Evolutionary conservation across 148 eudicot genomes (phyloP).

Genomic region (Tetragonia tetragonoides): DNA sequence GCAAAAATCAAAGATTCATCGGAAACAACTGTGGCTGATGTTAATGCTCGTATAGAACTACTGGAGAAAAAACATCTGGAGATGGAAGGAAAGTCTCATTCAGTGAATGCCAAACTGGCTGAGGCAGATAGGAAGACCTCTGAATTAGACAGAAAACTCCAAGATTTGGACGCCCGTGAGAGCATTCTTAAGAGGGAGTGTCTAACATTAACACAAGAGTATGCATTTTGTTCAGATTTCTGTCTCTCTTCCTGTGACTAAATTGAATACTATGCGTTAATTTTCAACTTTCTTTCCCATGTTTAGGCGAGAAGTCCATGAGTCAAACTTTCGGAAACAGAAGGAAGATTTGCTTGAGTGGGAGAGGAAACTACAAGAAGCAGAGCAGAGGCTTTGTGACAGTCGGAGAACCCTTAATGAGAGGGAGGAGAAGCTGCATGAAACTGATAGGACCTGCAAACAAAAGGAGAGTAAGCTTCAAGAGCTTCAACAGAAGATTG

Average conservation of each 20-base stretch:
- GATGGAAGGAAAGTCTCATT: slow-evolving; percentile 53
- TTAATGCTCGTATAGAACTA: slow-evolving; percentile 53
- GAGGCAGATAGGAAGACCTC: slow-evolving; percentile 63
- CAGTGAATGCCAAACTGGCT: slow-evolving; percentile 64
- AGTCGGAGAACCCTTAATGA: slow-evolving; percentile 53
- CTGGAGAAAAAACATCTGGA: slow-evolving; percentile 52
- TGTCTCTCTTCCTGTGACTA: slow-evolving; percentile 12
- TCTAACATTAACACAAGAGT: slow-evolving; percentile 63
- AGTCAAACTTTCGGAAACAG: slow-evolving; percentile 46
- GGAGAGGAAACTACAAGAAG: slow-evolving; percentile 84
- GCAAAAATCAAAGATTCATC: slow-evolving; percentile 50
- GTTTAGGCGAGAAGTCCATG: slow-evolving; percentile 65
- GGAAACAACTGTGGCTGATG: slow-evolving; percentile 47
- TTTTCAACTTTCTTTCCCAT: neutral
- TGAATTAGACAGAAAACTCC: slow-evolving; percentile 71
- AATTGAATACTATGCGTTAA: neutral
- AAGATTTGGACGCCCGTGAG: slow-evolving; percentile 80
- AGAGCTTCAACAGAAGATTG: slow-evolving; percentile 54
- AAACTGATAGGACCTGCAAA: slow-evolving; percentile 43
- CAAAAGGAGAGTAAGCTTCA: slow-evolving; percentile 58
- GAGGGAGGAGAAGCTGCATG: slow-evolving; percentile 65
- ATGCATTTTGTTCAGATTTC: slow-evolving; percentile 25
- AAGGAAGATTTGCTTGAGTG: slow-evolving; percentile 68
- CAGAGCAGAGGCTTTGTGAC: slow-evolving; percentile 66
- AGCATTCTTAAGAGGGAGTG: slow-evolving; percentile 58